Conservation (phyloP, 2,329 filamentous ascomycete genomes). For the Rhynchosporium secalis region DNA sequence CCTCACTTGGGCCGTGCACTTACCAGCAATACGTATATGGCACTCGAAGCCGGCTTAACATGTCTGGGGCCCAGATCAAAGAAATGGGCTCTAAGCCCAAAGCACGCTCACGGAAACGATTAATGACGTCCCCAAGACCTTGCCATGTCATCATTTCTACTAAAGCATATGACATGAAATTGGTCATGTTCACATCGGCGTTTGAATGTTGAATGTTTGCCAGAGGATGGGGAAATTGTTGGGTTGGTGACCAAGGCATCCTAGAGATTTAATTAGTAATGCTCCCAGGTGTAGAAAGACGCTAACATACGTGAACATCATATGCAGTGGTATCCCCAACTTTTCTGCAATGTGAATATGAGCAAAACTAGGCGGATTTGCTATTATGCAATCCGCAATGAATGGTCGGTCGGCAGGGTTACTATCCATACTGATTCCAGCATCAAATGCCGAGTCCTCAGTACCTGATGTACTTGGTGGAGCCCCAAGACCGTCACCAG, state of each 20-base stretch:
- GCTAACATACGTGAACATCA: conserved; percentile 83
- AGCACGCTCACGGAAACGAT: conserved; percentile 74
- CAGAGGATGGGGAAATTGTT: conserved; percentile 68
- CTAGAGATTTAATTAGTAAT: conserved; percentile 22
- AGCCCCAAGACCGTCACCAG: conserved; percentile 59
- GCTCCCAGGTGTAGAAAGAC: background rate
- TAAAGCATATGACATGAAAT: conserved; percentile 67
- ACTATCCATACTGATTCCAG: conserved; percentile 40
- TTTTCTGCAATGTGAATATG: conserved; percentile 76
- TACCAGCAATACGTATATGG: conserved; percentile 90
- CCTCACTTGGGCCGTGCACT: conserved; percentile 2
- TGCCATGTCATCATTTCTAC: conserved; percentile 76
- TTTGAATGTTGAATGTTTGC: conserved; percentile 67
- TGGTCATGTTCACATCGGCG: conserved; percentile 62
- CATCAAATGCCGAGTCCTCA: conserved; percentile 34
- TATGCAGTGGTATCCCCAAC: conserved; percentile 71
- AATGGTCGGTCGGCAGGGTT: conserved; percentile 56
- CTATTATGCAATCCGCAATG: conserved; percentile 79
- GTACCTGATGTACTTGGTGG: conserved; percentile 27
- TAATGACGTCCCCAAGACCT: conserved; percentile 84
- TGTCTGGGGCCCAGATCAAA: conserved; percentile 77
- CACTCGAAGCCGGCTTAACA: conserved; percentile 72
- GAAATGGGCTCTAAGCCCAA: conserved; percentile 77
- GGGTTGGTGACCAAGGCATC: conserved; percentile 73
- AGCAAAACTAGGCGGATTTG: conserved; percentile 75